Base-by-base conservation (phyloP, 352 stramenopile genomes). In the Saprolegnia diclina region DNA sequence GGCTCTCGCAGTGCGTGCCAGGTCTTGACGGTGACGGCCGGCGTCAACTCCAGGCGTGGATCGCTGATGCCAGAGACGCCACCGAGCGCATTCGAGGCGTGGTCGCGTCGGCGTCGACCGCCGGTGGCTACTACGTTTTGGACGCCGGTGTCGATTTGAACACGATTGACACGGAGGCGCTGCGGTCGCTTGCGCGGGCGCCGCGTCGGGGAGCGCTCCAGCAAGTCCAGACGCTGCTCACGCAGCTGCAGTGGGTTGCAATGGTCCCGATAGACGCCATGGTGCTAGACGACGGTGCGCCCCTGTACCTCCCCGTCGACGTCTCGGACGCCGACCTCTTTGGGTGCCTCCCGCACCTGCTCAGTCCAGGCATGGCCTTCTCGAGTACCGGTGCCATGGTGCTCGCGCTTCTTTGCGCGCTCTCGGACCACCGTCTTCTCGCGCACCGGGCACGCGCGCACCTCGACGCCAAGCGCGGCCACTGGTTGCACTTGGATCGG, bases 1-100 rank as follows among this genome's bases (percentile, higher is more conserved):
- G 38, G 29, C 44, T 69, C 19, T 69, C 63, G 50, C 10, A 9
- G 37, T 69, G 63, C 52, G 22, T 69, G 16, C 46, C 63, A 5
- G 63, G 29, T 10, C 29, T 69, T 4, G 21, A n/a, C 26, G 35
- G 44, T 5, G 14, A 42, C 18, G 19, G 61, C 16, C 19, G 38
- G 11, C 5, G 10, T 21, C 48, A 63, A 29, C 10, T 69, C 0
- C 45, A 69, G 38, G 29, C 45, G 18, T 69, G 63, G 63, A 35
- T 35, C 29, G 29, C 29, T 5, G 29, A 35, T 5, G 29, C 29
- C 29, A 35, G 29, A 35, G 29, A 35, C 29, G 29, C 29, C 29
- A 35, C 29, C 29, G 29, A 35, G 29, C 29, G 29, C 29, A 35
- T 35, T 35, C 29, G 29, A 35, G 29, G 5, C 38, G 29, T n/a